Conservation (phyloP, 352 stramenopile species). For the Phytopythium aichiense region DNA sequence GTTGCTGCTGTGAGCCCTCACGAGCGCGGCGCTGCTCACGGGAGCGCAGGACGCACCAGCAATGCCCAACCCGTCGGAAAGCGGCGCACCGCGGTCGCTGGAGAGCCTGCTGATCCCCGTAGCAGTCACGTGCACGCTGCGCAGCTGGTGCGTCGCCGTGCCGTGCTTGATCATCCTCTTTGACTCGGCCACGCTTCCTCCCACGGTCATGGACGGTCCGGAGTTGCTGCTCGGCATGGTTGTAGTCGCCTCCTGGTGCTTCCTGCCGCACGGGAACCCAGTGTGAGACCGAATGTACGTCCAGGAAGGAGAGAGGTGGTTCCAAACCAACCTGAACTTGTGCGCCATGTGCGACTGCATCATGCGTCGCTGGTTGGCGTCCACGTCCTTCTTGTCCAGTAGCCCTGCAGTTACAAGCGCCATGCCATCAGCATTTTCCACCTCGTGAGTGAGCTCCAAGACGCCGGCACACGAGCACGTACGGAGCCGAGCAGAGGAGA, state of each 20-base stretch:
- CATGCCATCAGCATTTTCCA: not conserved
- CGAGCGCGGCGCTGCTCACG: slow-evolving; percentile 26
- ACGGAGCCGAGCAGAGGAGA: slow-evolving; percentile 58
- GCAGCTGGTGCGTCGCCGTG: slow-evolving; percentile 37
- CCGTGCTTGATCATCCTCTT: slow-evolving; percentile 43
- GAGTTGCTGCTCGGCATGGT: not conserved
- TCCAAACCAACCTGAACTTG: slow-evolving; percentile 48
- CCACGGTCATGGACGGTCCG: slow-evolving; percentile 7
- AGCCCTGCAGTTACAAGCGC: slow-evolving; percentile 19
- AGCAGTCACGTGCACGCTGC: slow-evolving; percentile 26
- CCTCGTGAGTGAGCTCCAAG: not conserved
- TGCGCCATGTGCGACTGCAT: slow-evolving; percentile 78
- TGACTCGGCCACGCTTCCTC: slow-evolving; percentile 18
- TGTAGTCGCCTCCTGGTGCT: slow-evolving; percentile 32
- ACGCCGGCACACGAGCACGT: not conserved
- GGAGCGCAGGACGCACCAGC: slow-evolving; percentile 31
- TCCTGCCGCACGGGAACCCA: slow-evolving; percentile 9
- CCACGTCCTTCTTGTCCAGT: slow-evolving; percentile 72
- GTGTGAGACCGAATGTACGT: not conserved
- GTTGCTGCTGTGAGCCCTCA: slow-evolving; percentile 27
- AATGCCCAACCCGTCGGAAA: slow-evolving; percentile 25
- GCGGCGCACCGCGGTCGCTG: not conserved
- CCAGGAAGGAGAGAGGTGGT: not conserved
- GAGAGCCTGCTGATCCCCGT: not conserved
- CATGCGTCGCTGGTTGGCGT: slow-evolving; percentile 67